These are phyloP conservation scores for Tetrahymena elliotti DNA, from an alignment of 73 alveolate species.

Conservation along the genomic window DNA sequence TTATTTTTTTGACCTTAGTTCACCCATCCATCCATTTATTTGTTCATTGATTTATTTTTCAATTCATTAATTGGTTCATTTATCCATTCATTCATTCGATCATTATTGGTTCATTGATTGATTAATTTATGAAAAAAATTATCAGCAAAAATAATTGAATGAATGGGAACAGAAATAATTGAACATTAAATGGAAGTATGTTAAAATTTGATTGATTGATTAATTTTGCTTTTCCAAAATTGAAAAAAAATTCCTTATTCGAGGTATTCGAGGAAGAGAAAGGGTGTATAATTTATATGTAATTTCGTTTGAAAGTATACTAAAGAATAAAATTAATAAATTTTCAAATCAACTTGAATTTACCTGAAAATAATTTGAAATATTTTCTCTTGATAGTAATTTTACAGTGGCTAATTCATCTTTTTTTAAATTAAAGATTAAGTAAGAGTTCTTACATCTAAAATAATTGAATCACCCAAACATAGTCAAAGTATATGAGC, in stretches of 20 bases:
- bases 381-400: not conserved
- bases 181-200: no score
- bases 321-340: no score
- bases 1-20: no score
- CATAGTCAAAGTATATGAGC: conserved; percentile 21
- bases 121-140: no score
- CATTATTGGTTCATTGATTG: no score
- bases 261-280: no score
- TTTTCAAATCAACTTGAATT: not conserved
- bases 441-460: conserved; percentile 21
- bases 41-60: no score
- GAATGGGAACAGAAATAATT: not conserved
- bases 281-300: not conserved
- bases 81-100: not conserved
- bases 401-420: not conserved
- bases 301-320: not conserved
- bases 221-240: not conserved
- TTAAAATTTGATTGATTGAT: no score
- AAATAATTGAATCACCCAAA: conserved; percentile 22
- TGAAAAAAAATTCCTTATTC: not conserved
- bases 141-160: no score
- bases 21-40: no score
- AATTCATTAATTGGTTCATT: no score
- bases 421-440: not conserved
- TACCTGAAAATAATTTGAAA: not conserved